phyloP scores from a whole-genome alignment of 1,284 basidiomycete species.

The Farysia itapuensis region DNA sequence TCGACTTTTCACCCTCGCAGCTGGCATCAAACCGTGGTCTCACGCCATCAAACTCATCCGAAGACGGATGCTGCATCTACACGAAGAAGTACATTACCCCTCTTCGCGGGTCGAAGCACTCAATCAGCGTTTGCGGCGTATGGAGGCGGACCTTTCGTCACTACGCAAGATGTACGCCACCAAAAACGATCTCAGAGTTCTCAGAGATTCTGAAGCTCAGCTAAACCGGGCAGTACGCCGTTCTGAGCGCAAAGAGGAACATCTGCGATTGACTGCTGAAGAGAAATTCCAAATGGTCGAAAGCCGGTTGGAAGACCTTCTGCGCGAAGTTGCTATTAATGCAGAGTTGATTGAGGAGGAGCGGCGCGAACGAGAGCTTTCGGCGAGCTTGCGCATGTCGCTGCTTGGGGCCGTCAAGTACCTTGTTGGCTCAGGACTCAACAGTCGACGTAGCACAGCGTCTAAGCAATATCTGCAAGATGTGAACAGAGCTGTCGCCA shows the following conservation, averaged over 20 bases:
- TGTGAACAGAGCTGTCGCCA: slow-evolving; percentile 30
- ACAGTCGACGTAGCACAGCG: slow-evolving; percentile 9
- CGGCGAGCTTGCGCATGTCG: slow-evolving; percentile 31
- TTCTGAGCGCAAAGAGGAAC: slow-evolving; percentile 52
- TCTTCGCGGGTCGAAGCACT: slow-evolving; percentile 55
- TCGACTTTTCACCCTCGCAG: slow-evolving; percentile 58
- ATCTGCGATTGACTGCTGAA: slow-evolving; percentile 43
- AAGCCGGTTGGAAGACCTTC: slow-evolving; percentile 49
- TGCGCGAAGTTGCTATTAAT: slow-evolving; percentile 54
- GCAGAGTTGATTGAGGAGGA: slow-evolving; percentile 56
- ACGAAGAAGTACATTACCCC: slow-evolving; percentile 55
- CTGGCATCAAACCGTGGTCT: slow-evolving; percentile 59
- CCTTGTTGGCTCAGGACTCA: slow-evolving; percentile 35
- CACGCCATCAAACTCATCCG: slow-evolving; percentile 37
- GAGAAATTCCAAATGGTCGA: slow-evolving; percentile 54
- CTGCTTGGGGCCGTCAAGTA: slow-evolving; percentile 49
- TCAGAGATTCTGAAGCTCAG: slow-evolving; percentile 58
- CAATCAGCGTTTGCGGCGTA: slow-evolving; percentile 44
- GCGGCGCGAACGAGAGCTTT: slow-evolving; percentile 43
- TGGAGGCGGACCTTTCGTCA: slow-evolving; percentile 55
- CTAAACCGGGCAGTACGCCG: slow-evolving; percentile 56
- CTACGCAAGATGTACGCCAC: slow-evolving; percentile 49
- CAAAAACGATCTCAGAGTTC: slow-evolving; percentile 53
- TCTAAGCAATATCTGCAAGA: slow-evolving; percentile 40
- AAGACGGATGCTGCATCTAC: slow-evolving; percentile 50